Evolutionary conservation across 768 basidiomycete species (phyloP).

Genomic region (Kwoniella sp.): DNA sequence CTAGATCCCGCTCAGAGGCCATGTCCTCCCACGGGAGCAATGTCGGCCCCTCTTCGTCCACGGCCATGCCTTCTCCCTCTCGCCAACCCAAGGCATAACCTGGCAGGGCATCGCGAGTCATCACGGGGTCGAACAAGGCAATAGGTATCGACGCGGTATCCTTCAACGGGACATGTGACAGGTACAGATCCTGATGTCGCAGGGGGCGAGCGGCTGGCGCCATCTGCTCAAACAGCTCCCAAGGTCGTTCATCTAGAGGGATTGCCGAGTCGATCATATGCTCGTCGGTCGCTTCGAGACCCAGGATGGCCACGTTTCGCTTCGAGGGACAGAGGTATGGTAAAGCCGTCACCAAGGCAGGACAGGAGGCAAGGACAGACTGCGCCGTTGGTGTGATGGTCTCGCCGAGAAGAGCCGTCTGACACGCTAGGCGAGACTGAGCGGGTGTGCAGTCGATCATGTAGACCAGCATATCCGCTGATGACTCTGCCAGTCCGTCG

Average conservation of each 20-base stretch:
- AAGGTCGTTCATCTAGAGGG: constrained; percentile 35
- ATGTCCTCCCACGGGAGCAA: constrained; percentile 16
- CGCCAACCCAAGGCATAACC: not conserved
- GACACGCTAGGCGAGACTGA: constrained; percentile 21
- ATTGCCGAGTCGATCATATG: constrained; percentile 7
- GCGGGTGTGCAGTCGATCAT: constrained; percentile 36
- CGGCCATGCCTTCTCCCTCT: constrained; percentile 5
- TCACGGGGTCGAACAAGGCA: constrained; percentile 27
- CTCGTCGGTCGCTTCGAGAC: not conserved
- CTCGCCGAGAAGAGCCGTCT: constrained; percentile 30
- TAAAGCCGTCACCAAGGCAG: constrained; percentile 9
- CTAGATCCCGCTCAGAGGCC: constrained; percentile 37
- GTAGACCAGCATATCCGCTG: constrained; percentile 29
- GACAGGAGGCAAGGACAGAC: constrained; percentile 1
- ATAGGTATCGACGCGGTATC: constrained; percentile 36
- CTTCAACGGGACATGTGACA: constrained; percentile 13
- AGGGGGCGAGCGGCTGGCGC: constrained; percentile 10
- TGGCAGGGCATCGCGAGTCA: constrained; percentile 31
- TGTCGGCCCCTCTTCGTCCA: not conserved
- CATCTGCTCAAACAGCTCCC: constrained; percentile 42
- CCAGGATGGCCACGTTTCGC: constrained; percentile 18
- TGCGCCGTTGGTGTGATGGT: constrained; percentile 12
- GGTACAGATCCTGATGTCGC: constrained; percentile 25
- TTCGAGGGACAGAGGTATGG: constrained; percentile 24
- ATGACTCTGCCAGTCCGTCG: not conserved